Base-by-base conservation (phyloP, 1,284 basidiomycete species). In the Cutaneotrichosporon arboriforme region DNA sequence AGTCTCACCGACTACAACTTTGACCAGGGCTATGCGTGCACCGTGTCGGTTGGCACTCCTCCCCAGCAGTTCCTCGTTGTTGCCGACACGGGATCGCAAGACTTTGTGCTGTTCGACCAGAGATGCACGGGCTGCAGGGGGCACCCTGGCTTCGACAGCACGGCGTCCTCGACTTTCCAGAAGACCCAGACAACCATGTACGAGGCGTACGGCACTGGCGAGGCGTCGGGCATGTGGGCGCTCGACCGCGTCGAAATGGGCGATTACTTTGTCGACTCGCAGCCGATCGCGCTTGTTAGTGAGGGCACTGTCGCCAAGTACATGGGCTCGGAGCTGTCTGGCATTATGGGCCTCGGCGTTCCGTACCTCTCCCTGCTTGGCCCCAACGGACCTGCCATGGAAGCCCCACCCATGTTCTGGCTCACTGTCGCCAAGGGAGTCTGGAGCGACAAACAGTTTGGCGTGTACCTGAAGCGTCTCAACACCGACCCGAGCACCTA, bases 91-190 rank as follows among this genome's bases (percentile, higher is more conserved):
- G 83, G 82, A 64, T 89, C 89, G 72, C 88, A 86, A 7, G 91
- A 96, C 76, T 87, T 90, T 77, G 91, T 93, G 69, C 77, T 92
- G 53, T 90, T 91, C 66, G 90, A 92, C 68, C 88, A 92, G 49
- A 8, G 14, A 2, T 52, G 51, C 21, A 8, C 2, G 12, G 39
- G 20, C 4, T 67, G 64, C 35, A 36, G 21, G 1, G 47, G 52
- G 18, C 50, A 62, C 17, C 58, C 60, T 3, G 40, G 43, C 33
- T 68, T 58, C 39, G 58, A 63, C n/a, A 46, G 56, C 15, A 18
- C 46, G 5, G 21, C 39, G n/a, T 63, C 61, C 4, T 37, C 36
- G 20, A 60, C 58, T 1, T 63, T 59, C 46, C 48, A 51, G 35
- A 59, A 61, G 35, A 41, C 41, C 1, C 52, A 49, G 13, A 55